Evolutionary conservation across 2,329 filamentous ascomycete genomes (phyloP).

Genomic region (Pestalotiopsis sp.): DNA sequence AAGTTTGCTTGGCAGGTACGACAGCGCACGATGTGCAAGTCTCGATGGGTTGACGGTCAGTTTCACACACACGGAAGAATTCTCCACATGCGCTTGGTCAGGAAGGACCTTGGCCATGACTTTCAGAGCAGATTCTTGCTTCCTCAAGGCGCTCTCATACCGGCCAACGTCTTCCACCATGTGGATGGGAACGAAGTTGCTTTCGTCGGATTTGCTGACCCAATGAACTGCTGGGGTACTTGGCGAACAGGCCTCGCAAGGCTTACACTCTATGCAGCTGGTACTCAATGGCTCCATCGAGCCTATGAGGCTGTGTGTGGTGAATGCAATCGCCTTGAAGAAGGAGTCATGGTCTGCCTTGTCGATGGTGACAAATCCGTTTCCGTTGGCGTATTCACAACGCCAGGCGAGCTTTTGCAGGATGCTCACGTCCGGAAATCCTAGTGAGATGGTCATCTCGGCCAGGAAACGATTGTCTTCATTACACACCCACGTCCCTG

Average conservation of each 20-base stretch:
- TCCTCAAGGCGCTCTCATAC: neutral
- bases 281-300: neutral
- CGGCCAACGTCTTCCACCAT: neutral
- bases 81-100: neutral
- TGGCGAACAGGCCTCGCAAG: conserved; percentile 1
- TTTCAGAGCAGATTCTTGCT: conserved; percentile 6
- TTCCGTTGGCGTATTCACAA: neutral
- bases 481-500: neutral
- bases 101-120: neutral
- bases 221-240: neutral
- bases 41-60: conserved; percentile 10
- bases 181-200: neutral
- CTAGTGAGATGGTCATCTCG: neutral
- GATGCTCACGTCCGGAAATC: neutral
- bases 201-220: neutral
- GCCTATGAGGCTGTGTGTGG: neutral
- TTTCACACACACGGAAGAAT: neutral
- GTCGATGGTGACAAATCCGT: neutral
- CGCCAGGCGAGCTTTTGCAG: neutral
- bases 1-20: conserved; percentile 1
- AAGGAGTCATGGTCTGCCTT: neutral
- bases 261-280: neutral
- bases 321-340: neutral
- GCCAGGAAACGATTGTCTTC: neutral
- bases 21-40: conserved; percentile 12